phyloP scores from a whole-genome alignment of 345 rosid species.

The Ceriops zippeliana region DNA sequence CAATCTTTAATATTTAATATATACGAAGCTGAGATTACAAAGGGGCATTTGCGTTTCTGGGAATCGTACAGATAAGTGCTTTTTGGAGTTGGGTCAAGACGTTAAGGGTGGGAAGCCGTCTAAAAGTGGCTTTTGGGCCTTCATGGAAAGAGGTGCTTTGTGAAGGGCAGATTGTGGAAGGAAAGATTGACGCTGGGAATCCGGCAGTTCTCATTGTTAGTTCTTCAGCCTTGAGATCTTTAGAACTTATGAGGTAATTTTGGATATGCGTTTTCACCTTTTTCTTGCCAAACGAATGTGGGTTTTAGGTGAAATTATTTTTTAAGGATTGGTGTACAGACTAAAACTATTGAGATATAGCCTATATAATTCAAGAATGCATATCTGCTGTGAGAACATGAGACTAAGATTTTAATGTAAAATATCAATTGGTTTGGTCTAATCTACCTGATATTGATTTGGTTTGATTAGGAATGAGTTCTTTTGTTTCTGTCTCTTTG shows the following conservation, averaged over 20 bases:
- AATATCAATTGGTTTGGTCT: too few relatives aligned
- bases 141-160: slow-evolving; percentile 60
- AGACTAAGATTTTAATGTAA: too few relatives aligned
- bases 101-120: slow-evolving; percentile 43
- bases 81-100: slow-evolving; percentile 55
- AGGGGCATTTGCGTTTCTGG: not conserved
- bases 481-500: too few relatives aligned
- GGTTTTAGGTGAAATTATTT: not conserved
- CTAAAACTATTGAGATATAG: too few relatives aligned
- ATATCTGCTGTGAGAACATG: too few relatives aligned
- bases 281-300: not conserved
- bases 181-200: slow-evolving; percentile 55
- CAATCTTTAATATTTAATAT: not conserved
- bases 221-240: slow-evolving; percentile 69
- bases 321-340: not conserved
- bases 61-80: slow-evolving; percentile 47
- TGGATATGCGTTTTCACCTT: not conserved
- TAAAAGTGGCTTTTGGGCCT: slow-evolving; percentile 55
- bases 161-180: slow-evolving; percentile 46
- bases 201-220: slow-evolving; percentile 66
- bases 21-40: not conserved
- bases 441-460: too few relatives aligned
- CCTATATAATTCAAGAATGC: too few relatives aligned
- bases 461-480: too few relatives aligned
- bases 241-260: slow-evolving; percentile 60